These are phyloP conservation scores for Gamarada debralockiae DNA, from an alignment of 495 filamentous ascomycete species.

Conservation along the genomic window DNA sequence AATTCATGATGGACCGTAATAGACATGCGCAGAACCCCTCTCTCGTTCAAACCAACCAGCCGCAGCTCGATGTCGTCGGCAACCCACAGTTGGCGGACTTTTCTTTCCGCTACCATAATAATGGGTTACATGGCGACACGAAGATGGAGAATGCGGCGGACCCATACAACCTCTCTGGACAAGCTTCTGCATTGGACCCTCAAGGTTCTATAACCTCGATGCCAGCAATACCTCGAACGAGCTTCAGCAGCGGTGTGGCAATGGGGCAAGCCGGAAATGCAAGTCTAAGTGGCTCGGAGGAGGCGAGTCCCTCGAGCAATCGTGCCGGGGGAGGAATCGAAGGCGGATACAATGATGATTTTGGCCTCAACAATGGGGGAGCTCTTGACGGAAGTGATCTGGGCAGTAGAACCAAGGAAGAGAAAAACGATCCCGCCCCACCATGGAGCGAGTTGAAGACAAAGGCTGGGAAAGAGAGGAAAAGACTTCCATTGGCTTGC, in stretches of 20 bases:
- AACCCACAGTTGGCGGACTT: conserved; percentile 24
- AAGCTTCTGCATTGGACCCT: conserved; percentile 6
- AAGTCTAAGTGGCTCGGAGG: conserved; percentile 34
- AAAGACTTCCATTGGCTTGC: conserved; percentile 88
- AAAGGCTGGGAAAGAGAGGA: conserved; percentile 95
- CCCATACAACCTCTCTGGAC: conserved; percentile 14
- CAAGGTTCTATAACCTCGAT: conserved; percentile 18
- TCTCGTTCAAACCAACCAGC: conserved; percentile 9
- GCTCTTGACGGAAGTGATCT: conserved; percentile 46
- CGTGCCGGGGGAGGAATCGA: conserved; percentile 39
- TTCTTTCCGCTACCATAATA: conserved; percentile 16
- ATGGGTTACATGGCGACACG: conserved; percentile 12
- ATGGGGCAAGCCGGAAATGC: conserved; percentile 10
- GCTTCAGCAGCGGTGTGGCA: conserved; percentile 13
- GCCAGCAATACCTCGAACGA: conserved; percentile 11
- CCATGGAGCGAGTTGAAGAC: conserved; percentile 97
- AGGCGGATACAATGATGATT: conserved; percentile 37
- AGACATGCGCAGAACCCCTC: conserved; percentile 2
- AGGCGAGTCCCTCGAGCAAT: conserved; percentile 44
- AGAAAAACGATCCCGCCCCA: conserved; percentile 57
- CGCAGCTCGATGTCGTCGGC: conserved; percentile 18
- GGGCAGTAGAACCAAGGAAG: conserved; percentile 47
- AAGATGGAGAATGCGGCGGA: conserved; percentile 13
- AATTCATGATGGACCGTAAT: conserved; percentile 25
- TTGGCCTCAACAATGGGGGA: conserved; percentile 40